phyloP scores from a whole-genome alignment of 352 stramenopile species.

The Phytophthora idaei region DNA sequence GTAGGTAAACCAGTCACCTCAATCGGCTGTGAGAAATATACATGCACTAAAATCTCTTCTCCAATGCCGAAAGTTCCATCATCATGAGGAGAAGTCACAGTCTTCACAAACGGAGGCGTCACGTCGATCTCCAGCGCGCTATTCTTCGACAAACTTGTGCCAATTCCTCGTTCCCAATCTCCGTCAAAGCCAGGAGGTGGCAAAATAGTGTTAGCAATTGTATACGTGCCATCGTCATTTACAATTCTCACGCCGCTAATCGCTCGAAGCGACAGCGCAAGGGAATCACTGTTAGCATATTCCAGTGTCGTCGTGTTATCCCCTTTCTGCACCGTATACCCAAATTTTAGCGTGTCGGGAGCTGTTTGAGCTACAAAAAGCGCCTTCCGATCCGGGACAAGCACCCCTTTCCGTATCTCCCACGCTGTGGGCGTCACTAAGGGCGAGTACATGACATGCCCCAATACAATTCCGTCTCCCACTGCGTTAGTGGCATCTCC shows the following conservation, averaged over 20 bases:
- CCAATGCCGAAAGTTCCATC: constrained; percentile 80
- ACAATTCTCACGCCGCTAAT: constrained; percentile 35
- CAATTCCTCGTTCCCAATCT: constrained; percentile 65
- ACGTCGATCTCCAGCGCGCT: constrained; percentile 61
- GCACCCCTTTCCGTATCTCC: constrained; percentile 69
- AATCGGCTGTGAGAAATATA: constrained; percentile 75
- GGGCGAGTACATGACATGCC: constrained; percentile 48
- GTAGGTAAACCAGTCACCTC: constrained; percentile 60
- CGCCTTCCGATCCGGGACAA: constrained; percentile 44
- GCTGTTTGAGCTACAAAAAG: constrained; percentile 36
- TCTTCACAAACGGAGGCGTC: constrained; percentile 45
- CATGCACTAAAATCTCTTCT: constrained; percentile 69
- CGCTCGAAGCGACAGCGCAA: constrained; percentile 45
- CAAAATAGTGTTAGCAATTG: constrained; percentile 47
- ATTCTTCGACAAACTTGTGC: constrained; percentile 62
- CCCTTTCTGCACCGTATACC: constrained; percentile 61
- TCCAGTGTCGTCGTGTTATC: constrained; percentile 67
- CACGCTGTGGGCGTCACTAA: constrained; percentile 52
- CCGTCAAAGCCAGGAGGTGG: constrained; percentile 55
- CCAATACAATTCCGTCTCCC: constrained; percentile 47
- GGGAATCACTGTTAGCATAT: constrained; percentile 70
- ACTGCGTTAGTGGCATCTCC: constrained; percentile 51
- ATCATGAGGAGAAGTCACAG: constrained; percentile 58
- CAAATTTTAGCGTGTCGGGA: constrained; percentile 59
- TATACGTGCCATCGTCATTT: constrained; percentile 39